Percentiles rank a stretch among this genome's conserved stretches.
Evolutionary conservation across 805 yeast species (phyloP).

Genomic region (Naumovozyma baii): DNA sequence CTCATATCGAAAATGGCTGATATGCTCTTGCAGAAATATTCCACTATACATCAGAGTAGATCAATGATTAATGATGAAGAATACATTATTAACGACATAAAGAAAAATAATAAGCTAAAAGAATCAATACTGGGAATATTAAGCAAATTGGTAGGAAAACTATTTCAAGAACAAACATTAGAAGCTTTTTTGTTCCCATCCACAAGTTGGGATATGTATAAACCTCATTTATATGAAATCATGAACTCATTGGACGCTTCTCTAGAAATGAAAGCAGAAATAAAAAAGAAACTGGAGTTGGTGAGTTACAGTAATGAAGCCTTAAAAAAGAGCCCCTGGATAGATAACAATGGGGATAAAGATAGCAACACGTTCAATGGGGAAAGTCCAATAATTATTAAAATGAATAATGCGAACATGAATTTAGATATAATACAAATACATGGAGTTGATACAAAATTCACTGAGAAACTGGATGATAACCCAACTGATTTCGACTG

Average conservation of each 20-base stretch:
- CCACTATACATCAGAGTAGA: slow-evolving; percentile 28
- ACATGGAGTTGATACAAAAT: slow-evolving; percentile 15
- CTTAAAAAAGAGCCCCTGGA: slow-evolving; percentile 37
- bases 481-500: slow-evolving; percentile 25
- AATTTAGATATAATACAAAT: slow-evolving; percentile 27
- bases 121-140: slow-evolving; percentile 21
- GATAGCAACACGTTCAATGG: slow-evolving; percentile 23
- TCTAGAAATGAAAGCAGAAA: slow-evolving; percentile 22
- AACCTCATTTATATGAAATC: slow-evolving; percentile 38
- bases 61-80: slow-evolving; percentile 31
- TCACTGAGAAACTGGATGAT: slow-evolving; percentile 21
- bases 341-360: slow-evolving; percentile 12
- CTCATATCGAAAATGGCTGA: slow-evolving; percentile 59
- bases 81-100: slow-evolving; percentile 30
- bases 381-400: slow-evolving; percentile 26
- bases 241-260: slow-evolving; percentile 11
- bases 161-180: slow-evolving; percentile 28
- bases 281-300: slow-evolving; percentile 43
- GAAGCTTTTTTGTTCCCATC: slow-evolving; percentile 57
- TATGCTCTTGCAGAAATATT: slow-evolving; percentile 41
- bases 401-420: slow-evolving; percentile 13
- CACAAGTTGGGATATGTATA: slow-evolving; percentile 46
- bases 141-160: slow-evolving; percentile 20
- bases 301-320: slow-evolving; percentile 65
- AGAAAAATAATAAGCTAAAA: slow-evolving; percentile 28